Conservation (phyloP, 140 eudicot genomes). For the Erigeron philadelphicus region DNA sequence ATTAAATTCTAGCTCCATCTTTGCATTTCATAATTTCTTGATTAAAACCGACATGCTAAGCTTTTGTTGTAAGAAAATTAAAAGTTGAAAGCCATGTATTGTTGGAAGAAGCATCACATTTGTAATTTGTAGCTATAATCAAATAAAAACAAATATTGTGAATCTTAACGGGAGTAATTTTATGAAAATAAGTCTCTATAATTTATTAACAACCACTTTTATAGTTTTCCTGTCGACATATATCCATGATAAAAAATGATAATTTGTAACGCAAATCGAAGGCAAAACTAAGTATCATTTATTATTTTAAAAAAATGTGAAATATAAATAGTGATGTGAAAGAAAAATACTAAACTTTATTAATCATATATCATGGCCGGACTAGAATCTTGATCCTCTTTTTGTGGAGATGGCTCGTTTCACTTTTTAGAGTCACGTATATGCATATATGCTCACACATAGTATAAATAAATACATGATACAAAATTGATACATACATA, state of each 20-base stretch:
- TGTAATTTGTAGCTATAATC: not conserved
- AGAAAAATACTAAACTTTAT: slow-evolving; percentile 9
- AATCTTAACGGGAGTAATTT: no score
- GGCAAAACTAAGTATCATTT: slow-evolving; percentile 7
- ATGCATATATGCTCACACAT: not conserved
- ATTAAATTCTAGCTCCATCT: no score
- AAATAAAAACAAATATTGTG: not conserved
- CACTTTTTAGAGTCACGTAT: slow-evolving; percentile 14
- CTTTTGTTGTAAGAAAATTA: not conserved
- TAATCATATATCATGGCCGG: slow-evolving; percentile 19
- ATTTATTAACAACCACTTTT: no score
- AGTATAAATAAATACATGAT: not conserved
- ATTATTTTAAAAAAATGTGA: not conserved
- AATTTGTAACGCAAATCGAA: slow-evolving; percentile 4
- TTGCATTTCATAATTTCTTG: not conserved
- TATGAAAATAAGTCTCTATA: no score
- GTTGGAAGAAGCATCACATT: not conserved
- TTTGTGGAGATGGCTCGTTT: slow-evolving; percentile 25
- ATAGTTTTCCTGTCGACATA: no score
- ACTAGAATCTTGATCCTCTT: slow-evolving; percentile 38
- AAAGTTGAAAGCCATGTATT: no score
- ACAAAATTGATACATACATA: no score
- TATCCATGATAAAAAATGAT: no score
- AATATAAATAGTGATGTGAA: not conserved
- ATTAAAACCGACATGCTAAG: not conserved